Percentiles rank a stretch among this genome's conserved stretches.
phyloP scores from a whole-genome alignment of 108 stramenopile genomes.

The Fragilaria radians region DNA sequence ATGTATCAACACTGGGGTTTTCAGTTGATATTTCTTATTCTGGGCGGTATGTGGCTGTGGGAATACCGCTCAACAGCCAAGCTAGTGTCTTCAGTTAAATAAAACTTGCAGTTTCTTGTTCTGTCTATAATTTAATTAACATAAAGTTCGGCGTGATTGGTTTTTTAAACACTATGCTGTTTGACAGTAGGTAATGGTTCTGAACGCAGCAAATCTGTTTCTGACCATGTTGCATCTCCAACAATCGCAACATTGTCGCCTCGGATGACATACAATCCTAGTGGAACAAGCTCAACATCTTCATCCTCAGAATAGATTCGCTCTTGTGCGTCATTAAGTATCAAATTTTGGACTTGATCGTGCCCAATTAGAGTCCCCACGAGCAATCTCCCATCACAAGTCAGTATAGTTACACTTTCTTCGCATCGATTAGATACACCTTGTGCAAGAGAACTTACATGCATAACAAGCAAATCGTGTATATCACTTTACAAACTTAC shows the following conservation, averaged over 20 bases:
- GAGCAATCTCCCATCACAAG: slow-evolving; percentile 78
- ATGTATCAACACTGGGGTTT: background rate
- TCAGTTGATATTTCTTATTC: background rate
- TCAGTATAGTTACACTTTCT: slow-evolving; percentile 65
- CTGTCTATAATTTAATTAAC: too few species aligned
- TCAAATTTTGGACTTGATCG: slow-evolving; percentile 84
- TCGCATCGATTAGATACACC: background rate
- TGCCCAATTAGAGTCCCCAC: slow-evolving; percentile 59
- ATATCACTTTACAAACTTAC: background rate
- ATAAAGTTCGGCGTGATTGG: too few species aligned
- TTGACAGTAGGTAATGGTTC: too few species aligned
- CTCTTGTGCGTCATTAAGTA: slow-evolving; percentile 61
- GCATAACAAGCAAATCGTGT: background rate
- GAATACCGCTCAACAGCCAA: background rate
- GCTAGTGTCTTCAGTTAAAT: background rate
- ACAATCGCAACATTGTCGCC: slow-evolving; percentile 79
- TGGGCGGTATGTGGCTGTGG: background rate
- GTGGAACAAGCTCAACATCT: slow-evolving; percentile 55
- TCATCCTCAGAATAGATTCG: slow-evolving; percentile 55
- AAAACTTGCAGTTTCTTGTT: too few species aligned
- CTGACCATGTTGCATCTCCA: slow-evolving; percentile 20
- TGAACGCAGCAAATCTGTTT: too few species aligned
- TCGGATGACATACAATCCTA: slow-evolving; percentile 74
- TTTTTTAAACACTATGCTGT: too few species aligned
- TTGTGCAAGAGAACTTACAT: background rate